Conservation (phyloP, 352 stramenopile species). For the Pythium scleroteichum region DNA sequence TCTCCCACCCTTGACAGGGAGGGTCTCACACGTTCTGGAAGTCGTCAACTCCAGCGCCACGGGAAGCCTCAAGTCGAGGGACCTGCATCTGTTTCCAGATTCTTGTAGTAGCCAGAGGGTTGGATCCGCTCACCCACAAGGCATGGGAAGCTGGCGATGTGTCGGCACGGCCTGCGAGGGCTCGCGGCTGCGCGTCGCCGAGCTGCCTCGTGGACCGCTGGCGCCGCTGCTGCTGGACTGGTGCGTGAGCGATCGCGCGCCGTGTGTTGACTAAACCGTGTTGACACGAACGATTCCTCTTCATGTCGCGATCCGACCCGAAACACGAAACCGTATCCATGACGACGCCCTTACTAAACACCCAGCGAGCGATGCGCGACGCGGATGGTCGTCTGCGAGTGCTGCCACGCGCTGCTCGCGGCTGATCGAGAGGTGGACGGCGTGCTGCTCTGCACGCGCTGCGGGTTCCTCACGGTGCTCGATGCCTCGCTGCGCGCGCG, state of each 20-base stretch:
- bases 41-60: no score
- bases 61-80: no score
- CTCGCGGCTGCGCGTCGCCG: constrained; percentile 5
- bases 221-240: constrained; percentile 27
- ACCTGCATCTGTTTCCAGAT: no score
- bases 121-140: background rate
- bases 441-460: constrained; percentile 36
- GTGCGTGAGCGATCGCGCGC: constrained; percentile 1
- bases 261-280: background rate
- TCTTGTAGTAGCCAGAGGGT: no score
- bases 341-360: no score
- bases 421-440: constrained; percentile 17
- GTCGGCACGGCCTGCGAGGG: constrained; percentile 10
- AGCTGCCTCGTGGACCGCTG: constrained; percentile 11
- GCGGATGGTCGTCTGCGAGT: constrained; percentile 33
- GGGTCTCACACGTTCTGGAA: no score
- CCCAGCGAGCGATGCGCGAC: constrained; percentile 19
- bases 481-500: constrained; percentile 27
- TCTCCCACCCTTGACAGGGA: no score
- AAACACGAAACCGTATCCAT: no score
- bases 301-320: no score
- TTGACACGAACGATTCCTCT: no score
- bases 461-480: constrained; percentile 32
- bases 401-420: constrained; percentile 30
- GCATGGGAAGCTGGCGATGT: constrained; percentile 8